Conservation (phyloP, 169 alveolate species). For the Theileria orientalis region DNA sequence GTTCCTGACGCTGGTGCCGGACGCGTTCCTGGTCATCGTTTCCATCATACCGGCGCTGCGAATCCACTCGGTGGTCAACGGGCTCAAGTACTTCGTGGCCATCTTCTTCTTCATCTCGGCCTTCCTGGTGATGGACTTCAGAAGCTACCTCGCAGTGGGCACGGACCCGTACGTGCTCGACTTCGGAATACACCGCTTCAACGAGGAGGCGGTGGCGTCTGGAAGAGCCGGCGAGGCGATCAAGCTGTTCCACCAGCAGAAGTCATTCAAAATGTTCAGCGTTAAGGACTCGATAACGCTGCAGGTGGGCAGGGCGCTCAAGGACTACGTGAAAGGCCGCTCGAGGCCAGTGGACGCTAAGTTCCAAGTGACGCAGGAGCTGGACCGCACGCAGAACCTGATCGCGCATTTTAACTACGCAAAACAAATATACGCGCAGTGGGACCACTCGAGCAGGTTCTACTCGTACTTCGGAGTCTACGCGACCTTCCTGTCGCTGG, state of each 20-base stretch:
- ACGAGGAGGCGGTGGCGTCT: neutral
- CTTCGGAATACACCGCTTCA: neutral
- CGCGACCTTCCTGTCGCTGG: neutral
- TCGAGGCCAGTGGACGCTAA: neutral
- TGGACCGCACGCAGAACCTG: neutral
- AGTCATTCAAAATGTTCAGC: neutral
- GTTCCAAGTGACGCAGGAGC: neutral
- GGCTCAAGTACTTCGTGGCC: slow-evolving; percentile 23
- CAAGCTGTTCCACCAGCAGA: neutral
- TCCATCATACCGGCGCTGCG: slow-evolving; percentile 32
- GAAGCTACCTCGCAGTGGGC: slow-evolving; percentile 9
- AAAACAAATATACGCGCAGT: slow-evolving; percentile 5
- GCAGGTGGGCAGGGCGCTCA: neutral
- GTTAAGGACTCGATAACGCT: neutral
- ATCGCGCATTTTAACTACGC: slow-evolving; percentile 12
- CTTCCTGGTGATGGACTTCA: slow-evolving; percentile 8
- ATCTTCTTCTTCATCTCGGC: neutral
- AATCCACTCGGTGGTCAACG: slow-evolving; percentile 16
- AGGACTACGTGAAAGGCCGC: neutral
- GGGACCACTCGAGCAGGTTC: neutral
- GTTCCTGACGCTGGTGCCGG: slow-evolving; percentile 49
- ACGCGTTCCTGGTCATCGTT: slow-evolving; percentile 37
- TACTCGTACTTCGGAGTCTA: neutral
- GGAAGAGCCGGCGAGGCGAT: neutral
- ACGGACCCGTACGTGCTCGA: slow-evolving; percentile 33